Evolutionary conservation across 1,284 basidiomycete species (phyloP).

Genomic region (Porogramme epimiltina): DNA sequence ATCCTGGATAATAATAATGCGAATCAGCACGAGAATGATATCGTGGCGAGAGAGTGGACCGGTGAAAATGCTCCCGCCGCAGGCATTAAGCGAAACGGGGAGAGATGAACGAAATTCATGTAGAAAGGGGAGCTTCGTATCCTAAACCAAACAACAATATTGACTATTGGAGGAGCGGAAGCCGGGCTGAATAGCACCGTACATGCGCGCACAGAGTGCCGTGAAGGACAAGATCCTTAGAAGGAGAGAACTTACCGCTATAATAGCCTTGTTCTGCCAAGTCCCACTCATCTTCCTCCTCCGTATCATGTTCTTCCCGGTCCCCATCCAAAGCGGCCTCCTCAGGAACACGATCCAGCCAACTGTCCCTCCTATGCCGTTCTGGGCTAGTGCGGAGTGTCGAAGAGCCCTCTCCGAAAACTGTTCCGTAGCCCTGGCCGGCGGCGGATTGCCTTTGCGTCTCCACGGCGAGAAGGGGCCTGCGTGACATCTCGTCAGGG

Average conservation of each 20-base stretch:
- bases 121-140: too few relatives aligned
- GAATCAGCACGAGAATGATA: not conserved
- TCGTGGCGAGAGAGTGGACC: too few relatives aligned
- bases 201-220: too few relatives aligned
- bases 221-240: too few relatives aligned
- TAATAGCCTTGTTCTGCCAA: conserved; percentile 63
- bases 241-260: conserved; percentile 47
- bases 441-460: conserved; percentile 12
- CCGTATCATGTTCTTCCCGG: conserved; percentile 24
- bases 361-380: conserved; percentile 35
- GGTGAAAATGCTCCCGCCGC: too few relatives aligned
- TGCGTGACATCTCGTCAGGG: conserved; percentile 20
- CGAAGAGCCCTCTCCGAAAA: conserved; percentile 16
- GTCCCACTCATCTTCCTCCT: conserved; percentile 47
- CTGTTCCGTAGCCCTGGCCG: conserved; percentile 19
- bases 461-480: conserved; percentile 20
- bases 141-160: too few relatives aligned
- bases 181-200: too few relatives aligned
- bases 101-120: too few relatives aligned
- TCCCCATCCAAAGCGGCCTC: conserved; percentile 36
- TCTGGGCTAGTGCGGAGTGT: conserved; percentile 39
- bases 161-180: too few relatives aligned
- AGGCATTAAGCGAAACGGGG: too few relatives aligned
- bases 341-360: conserved; percentile 48
- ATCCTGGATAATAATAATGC: conserved; percentile 43